Base-by-base conservation (phyloP, 2,329 filamentous ascomycete genomes). In the Pseudogymnoascus sp. region DNA sequence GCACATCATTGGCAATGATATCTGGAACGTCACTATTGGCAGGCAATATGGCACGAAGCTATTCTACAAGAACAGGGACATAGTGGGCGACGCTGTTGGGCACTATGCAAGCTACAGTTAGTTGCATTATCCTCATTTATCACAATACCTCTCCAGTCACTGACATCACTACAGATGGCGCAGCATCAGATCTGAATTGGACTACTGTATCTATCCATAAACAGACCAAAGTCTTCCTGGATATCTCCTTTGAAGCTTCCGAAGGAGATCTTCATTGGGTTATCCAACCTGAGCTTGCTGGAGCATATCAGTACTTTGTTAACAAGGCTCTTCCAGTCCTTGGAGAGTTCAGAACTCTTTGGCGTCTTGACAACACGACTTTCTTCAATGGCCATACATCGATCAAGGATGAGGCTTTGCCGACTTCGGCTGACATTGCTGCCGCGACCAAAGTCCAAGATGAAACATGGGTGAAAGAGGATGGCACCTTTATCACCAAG, bases 231-330 rank as follows among this genome's bases (percentile, higher is more conserved):
- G 72, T 79, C 56, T 81, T 76, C 70, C 76, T 81, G 65, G 80
- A 82, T 65, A 72, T 83, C 61, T 72, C 74, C 29, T 82, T 82
- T 68, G 76, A 72, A 2, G 76, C 80, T 0, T 69, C 64, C 1
- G 79, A 80, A 67, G 79, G 78, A 6, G 79, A 81, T 62, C 76
- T 82, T 63, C 80, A 82, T 65, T 82, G 80, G 79, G 77, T 82
- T 10, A 78, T 82, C 63, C 76, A 78, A 65, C 74, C 78, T 2
- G 75, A 76, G 14, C 76, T 81, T 1, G 72, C 77, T 2, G 80
- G 80, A n/a, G 79, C 80, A n/a, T 82, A 82, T 67, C 80, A 82
- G 63, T 82, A 82, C 71, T 80, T 82, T 61, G 78, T 82, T 64
- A 82, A 82, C 68, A 77, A 72, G 61, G 77, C 74, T 3, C 71